These are phyloP conservation scores for Glomus cerebriforme DNA, from an alignment of 192 early-diverging fungal species.

Conservation along the genomic window DNA sequence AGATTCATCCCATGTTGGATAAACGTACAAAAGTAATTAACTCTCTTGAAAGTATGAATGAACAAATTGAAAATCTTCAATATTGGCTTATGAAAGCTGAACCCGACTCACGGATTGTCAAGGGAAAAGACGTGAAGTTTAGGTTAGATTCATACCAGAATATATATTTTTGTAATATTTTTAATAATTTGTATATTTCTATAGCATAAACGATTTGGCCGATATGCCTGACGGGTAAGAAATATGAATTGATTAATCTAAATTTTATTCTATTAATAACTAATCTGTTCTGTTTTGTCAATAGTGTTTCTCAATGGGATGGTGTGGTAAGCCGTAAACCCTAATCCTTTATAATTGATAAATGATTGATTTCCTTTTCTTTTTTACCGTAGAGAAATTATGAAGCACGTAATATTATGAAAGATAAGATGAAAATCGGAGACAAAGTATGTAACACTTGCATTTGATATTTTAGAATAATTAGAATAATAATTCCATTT, in stretches of 20 bases:
- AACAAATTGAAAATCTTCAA: background rate
- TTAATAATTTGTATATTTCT: background rate
- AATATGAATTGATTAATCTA: background rate
- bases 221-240: background rate
- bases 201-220: background rate
- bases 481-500: no score
- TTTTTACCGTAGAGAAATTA: constrained; percentile 58
- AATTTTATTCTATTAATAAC: background rate
- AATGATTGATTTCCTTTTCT: constrained; percentile 2
- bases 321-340: background rate
- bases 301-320: background rate
- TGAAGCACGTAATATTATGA: constrained; percentile 82
- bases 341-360: background rate
- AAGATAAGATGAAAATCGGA: constrained; percentile 71
- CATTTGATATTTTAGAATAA: no score
- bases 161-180: background rate
- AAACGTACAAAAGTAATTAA: background rate
- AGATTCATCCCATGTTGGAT: background rate
- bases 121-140: background rate
- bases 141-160: background rate
- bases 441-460: constrained; percentile 39
- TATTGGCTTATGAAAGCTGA: background rate
- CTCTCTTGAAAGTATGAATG: background rate
- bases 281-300: background rate
- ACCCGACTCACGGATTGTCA: background rate